Evolutionary conservation across 2,329 filamentous ascomycete genomes (phyloP).

Genomic region (Paecilomyces niveus): DNA sequence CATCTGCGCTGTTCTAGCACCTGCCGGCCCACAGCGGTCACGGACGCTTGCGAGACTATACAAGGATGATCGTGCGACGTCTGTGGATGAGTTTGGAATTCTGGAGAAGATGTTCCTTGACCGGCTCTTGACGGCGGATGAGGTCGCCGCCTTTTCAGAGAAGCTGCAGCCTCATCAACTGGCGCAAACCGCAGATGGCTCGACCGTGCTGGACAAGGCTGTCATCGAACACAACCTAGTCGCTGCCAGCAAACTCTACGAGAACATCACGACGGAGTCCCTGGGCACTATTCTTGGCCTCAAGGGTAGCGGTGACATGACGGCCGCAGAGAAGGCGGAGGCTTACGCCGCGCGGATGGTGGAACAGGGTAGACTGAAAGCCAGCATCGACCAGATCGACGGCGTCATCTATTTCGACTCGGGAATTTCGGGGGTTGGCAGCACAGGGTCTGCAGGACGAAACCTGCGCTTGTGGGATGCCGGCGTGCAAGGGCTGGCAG

Average conservation of each 20-base stretch:
- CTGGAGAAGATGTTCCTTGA: conserved; percentile 98
- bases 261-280: conserved; percentile 68
- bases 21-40: conserved; percentile 78
- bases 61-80: conserved; percentile 78
- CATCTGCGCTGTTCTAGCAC: conserved; percentile 85
- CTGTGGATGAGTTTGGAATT: conserved; percentile 74
- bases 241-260: conserved; percentile 71
- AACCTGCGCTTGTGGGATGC: conserved; percentile 82
- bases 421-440: conserved; percentile 59
- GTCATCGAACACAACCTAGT: conserved; percentile 95
- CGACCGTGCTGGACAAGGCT: conserved; percentile 85
- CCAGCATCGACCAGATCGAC: conserved; percentile 90
- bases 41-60: conserved; percentile 76
- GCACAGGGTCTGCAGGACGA: conserved; percentile 56
- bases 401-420: conserved; percentile 78
- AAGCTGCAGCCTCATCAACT: conserved; percentile 81
- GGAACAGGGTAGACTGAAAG: conserved; percentile 80
- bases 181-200: conserved; percentile 80
- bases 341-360: conserved; percentile 92
- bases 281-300: conserved; percentile 73
- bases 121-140: conserved; percentile 68
- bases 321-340: conserved; percentile 67
- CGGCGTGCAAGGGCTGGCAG: conserved; percentile 77
- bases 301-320: conserved; percentile 40
- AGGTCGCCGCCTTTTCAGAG: conserved; percentile 79